Evolutionary conservation across 2,329 filamentous ascomycete genomes (phyloP), one percentile per base, ranked within the genome.

Genomic region (Penicillium sp.): DNA sequence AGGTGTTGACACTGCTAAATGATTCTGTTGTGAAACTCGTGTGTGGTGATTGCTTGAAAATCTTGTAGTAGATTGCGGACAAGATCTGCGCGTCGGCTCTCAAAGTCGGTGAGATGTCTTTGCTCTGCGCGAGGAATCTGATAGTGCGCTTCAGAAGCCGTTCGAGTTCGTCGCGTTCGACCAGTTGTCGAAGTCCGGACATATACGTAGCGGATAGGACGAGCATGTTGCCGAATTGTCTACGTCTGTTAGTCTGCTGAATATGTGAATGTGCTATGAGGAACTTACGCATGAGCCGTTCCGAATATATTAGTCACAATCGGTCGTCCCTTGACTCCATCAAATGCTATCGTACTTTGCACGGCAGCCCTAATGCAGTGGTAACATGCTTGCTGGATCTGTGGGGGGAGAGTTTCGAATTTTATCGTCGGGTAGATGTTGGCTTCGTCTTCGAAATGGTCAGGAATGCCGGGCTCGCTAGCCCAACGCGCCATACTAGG

Each of bases 271-370:
- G 42, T n/a, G n/a, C 43, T 30, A 52, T 11, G 47, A 48, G 20
- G 12, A 35, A 85, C 90, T 84, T 89, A 96, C 90, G 93, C 92
- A 79, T 97, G 93, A 60, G 91, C 89, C 18, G 93, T 97, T 52
- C 93, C 92, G 73, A 96, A 96, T 23, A 96, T 87, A 65, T 97
- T 97, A n/a, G 93, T 97, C 55, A 97, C 86, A 52, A 97, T 87
- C 8, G 89, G 84, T 28, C 91, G 83, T 60, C 82, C 76, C 24
- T 70, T 74, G 16, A 83, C 78, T 1, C 80, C 79, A 68, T 89
- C 83, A 68, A 97, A 96, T 0, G 91, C 90, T 55, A 85, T 82
- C 0, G 93, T 97, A 70, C 93, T 97, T 67, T 88, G 81, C 53
- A 96, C 85, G 1, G 96, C 84, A 6, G 91, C 89, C 45, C 84